A percentile compares a stretch with the other conserved stretches of the same genome.
phyloP scores from a whole-genome alignment of 345 rosid genomes.

The Hibiscus mutabilis region DNA sequence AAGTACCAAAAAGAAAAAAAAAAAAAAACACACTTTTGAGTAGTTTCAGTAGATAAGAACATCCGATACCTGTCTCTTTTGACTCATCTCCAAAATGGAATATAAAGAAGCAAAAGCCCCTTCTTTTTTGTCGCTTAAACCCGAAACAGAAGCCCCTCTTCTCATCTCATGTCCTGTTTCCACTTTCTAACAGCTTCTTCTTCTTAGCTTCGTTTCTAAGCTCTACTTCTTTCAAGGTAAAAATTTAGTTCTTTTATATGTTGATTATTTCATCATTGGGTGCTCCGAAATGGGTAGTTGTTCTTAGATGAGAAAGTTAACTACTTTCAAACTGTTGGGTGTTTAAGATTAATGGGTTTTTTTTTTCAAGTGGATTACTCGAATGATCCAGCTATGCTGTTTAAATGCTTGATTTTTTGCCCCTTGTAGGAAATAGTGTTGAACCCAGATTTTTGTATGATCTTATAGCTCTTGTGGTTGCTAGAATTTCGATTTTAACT shows the following conservation, averaged over 20 bases:
- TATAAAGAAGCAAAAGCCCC: background rate
- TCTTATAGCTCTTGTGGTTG: background rate
- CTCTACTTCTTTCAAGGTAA: background rate
- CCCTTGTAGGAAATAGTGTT: too few species aligned
- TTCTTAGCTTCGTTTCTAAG: background rate
- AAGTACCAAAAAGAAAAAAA: background rate
- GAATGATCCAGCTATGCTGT: background rate
- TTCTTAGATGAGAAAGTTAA: conserved; percentile 1
- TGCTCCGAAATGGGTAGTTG: background rate
- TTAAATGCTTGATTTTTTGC: too few species aligned
- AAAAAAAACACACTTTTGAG: background rate
- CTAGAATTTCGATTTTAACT: background rate
- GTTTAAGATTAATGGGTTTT: background rate
- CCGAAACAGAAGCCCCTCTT: background rate
- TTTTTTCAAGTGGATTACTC: background rate
- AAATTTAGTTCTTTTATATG: background rate
- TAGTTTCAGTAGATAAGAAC: background rate
- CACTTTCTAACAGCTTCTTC: background rate
- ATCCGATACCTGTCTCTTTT: background rate
- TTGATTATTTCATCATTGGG: background rate
- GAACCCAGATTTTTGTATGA: too few species aligned
- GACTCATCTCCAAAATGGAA: background rate
- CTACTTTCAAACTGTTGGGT: background rate
- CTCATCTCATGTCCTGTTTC: background rate
- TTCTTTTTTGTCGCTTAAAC: background rate